Conservation (phyloP, 208 protist genomes). For the Phytomonas francai region DNA sequence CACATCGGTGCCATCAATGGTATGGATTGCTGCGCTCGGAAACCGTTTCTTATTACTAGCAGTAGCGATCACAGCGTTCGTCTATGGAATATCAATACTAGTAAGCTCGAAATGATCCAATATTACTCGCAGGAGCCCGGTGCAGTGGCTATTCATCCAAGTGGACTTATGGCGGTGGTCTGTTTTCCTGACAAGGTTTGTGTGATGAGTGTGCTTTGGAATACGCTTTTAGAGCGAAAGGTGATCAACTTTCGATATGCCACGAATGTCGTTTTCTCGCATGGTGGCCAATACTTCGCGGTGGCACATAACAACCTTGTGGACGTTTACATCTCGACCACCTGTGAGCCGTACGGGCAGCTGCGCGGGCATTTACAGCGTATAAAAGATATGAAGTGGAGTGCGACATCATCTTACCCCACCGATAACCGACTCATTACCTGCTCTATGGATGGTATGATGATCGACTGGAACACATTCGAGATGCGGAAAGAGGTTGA, state of each 20-base stretch:
- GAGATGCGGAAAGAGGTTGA: slow-evolving; percentile 86
- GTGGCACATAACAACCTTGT: slow-evolving; percentile 90
- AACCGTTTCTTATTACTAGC: slow-evolving; percentile 92
- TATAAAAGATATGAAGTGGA: slow-evolving; percentile 82
- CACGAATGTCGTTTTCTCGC: slow-evolving; percentile 83
- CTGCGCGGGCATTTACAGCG: slow-evolving; percentile 91
- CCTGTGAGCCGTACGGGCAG: slow-evolving; percentile 87
- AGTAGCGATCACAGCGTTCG: slow-evolving; percentile 89
- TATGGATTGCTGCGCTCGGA: slow-evolving; percentile 90
- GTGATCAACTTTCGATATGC: slow-evolving; percentile 87
- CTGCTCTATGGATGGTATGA: slow-evolving; percentile 90
- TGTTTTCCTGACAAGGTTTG: slow-evolving; percentile 92
- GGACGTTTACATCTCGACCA: slow-evolving; percentile 90
- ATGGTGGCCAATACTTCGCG: slow-evolving; percentile 93
- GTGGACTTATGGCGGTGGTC: slow-evolving; percentile 90
- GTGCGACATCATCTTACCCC: slow-evolving; percentile 69
- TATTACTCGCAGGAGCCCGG: slow-evolving; percentile 81
- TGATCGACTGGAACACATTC: slow-evolving; percentile 90
- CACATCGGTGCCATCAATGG: slow-evolving; percentile 84
- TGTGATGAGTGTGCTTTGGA: slow-evolving; percentile 92
- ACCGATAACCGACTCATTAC: slow-evolving; percentile 90
- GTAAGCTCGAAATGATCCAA: slow-evolving; percentile 81
- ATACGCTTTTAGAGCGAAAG: slow-evolving; percentile 81
- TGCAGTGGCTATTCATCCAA: slow-evolving; percentile 91
- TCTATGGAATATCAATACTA: slow-evolving; percentile 93